Percentiles rank a stretch among this genome's conserved stretches.
phyloP scores from a whole-genome alignment of 2,329 filamentous ascomycete genomes.

The Hypomyces perniciosus region DNA sequence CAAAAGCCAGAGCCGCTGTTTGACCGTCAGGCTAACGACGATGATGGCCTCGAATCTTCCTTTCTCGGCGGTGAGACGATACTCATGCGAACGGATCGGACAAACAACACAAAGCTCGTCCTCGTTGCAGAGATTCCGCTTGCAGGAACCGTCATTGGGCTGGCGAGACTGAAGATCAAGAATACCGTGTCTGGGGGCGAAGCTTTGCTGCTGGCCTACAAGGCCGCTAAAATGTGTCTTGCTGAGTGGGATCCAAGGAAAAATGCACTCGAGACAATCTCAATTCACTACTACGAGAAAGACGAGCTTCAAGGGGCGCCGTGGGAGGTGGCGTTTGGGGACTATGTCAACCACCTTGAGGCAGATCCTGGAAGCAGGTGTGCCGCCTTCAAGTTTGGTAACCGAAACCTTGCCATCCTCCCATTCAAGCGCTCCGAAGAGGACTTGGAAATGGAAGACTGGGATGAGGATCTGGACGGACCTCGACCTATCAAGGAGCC shows the following conservation, averaged over 20 bases:
- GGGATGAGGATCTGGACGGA: conserved; percentile 75
- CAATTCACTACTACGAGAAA: conserved; percentile 97
- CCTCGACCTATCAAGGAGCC: conserved; percentile 49
- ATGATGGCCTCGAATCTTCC: conserved; percentile 59
- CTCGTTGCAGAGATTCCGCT: conserved; percentile 80
- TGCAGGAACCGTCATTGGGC: conserved; percentile 75
- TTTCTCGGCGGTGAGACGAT: conserved; percentile 59
- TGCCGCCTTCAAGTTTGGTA: conserved; percentile 87
- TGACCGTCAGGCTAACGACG: conserved; percentile 51
- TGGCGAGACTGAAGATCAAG: conserved; percentile 69
- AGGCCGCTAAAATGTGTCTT: conserved; percentile 87
- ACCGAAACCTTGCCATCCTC: conserved; percentile 83
- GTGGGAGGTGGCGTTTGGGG: conserved; percentile 69
- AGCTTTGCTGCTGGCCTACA: conserved; percentile 74
- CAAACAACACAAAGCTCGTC: conserved; percentile 68
- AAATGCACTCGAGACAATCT: conserved; percentile 76
- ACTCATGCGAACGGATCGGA: conserved; percentile 55
- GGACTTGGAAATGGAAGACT: conserved; percentile 87
- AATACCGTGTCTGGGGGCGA: conserved; percentile 76
- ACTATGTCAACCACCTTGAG: conserved; percentile 73
- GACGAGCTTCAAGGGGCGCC: conserved; percentile 79
- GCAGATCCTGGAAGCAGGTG: conserved; percentile 91
- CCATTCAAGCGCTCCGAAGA: conserved; percentile 84
- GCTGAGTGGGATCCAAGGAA: conserved; percentile 87
- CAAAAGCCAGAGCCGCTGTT: conserved; percentile 41